Conservation (phyloP, 2,329 filamentous ascomycete genomes). For the Zasmidium cellare region DNA sequence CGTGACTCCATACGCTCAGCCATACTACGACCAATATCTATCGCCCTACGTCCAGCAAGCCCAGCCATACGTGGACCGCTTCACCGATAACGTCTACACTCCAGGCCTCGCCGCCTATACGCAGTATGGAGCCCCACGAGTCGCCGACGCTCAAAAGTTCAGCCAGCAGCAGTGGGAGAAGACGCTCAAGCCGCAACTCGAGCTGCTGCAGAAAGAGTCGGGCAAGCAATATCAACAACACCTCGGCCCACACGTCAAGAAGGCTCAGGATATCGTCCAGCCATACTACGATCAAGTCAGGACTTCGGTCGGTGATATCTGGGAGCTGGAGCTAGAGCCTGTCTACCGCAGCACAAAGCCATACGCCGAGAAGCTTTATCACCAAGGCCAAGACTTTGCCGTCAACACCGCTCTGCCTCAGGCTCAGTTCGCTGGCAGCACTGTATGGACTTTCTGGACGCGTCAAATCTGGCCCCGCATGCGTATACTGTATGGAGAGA, state of each 20-base stretch:
- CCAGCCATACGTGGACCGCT: conserved; percentile 67
- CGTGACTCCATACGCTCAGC: conserved; percentile 72
- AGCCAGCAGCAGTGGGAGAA: conserved; percentile 74
- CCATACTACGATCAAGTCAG: conserved; percentile 73
- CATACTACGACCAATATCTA: conserved; percentile 83
- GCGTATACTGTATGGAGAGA: conserved; percentile 78
- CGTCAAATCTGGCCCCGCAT: conserved; percentile 79
- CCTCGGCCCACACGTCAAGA: conserved; percentile 72
- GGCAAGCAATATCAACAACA: conserved; percentile 67
- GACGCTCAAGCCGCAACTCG: conserved; percentile 72
- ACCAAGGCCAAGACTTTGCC: conserved; percentile 65
- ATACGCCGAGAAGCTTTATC: conserved; percentile 69
- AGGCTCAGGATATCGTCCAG: conserved; percentile 55
- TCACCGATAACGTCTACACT: conserved; percentile 63
- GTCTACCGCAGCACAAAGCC: conserved; percentile 73
- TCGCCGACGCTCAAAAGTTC: conserved; percentile 67
- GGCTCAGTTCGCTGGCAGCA: conserved; percentile 68
- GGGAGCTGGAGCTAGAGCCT: conserved; percentile 72
- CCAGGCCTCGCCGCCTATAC: conserved; percentile 65
- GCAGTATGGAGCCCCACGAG: conserved; percentile 73
- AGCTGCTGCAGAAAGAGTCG: conserved; percentile 62
- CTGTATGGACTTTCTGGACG: conserved; percentile 69
- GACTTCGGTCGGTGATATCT: conserved; percentile 65
- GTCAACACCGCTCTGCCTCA: conserved; percentile 71
- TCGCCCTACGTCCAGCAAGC: conserved; percentile 77